These are phyloP conservation scores for Coemansia sp. DNA, from an alignment of 371 early-diverging fungal species.

Conservation along the genomic window DNA sequence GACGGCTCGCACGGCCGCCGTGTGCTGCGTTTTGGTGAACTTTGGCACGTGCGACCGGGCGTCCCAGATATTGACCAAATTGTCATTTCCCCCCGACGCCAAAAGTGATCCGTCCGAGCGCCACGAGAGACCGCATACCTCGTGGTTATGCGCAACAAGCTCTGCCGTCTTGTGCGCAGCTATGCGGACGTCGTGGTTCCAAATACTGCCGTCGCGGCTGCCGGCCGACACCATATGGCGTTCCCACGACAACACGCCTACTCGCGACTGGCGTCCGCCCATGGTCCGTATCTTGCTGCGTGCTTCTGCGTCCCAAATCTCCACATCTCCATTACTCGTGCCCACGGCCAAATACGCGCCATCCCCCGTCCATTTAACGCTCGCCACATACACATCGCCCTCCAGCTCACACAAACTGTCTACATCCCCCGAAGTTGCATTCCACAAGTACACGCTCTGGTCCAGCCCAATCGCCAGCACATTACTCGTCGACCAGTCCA, in stretches of 20 bases:
- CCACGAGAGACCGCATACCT: slow-evolving; percentile 97
- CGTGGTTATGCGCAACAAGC: slow-evolving; percentile 70
- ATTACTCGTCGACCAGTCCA: slow-evolving; percentile 91
- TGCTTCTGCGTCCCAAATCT: slow-evolving; percentile 84
- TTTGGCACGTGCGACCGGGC: slow-evolving; percentile 66
- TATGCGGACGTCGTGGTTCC: slow-evolving; percentile 90
- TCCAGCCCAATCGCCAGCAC: slow-evolving; percentile 88
- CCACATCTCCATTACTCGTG: slow-evolving; percentile 73
- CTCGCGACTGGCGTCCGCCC: slow-evolving; percentile 71
- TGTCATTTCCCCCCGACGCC: slow-evolving; percentile 98
- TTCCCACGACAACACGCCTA: slow-evolving; percentile 88
- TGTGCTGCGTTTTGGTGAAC: slow-evolving; percentile 73
- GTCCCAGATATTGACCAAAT: slow-evolving; percentile 94
- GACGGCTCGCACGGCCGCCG: slow-evolving; percentile 92
- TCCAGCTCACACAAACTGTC: slow-evolving; percentile 63
- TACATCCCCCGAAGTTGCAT: slow-evolving; percentile 80
- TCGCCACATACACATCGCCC: slow-evolving; percentile 62
- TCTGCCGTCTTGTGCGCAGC: slow-evolving; percentile 71
- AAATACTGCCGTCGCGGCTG: slow-evolving; percentile 85
- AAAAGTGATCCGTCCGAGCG: slow-evolving; percentile 78
- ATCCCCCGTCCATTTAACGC: slow-evolving; percentile 76
- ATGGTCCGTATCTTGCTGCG: slow-evolving; percentile 70
- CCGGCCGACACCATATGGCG: slow-evolving; percentile 83
- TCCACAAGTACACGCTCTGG: slow-evolving; percentile 90
- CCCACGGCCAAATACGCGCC: slow-evolving; percentile 88